Conservation (phyloP, 371 early-diverging fungal genomes). For the Nematocida sp. region DNA sequence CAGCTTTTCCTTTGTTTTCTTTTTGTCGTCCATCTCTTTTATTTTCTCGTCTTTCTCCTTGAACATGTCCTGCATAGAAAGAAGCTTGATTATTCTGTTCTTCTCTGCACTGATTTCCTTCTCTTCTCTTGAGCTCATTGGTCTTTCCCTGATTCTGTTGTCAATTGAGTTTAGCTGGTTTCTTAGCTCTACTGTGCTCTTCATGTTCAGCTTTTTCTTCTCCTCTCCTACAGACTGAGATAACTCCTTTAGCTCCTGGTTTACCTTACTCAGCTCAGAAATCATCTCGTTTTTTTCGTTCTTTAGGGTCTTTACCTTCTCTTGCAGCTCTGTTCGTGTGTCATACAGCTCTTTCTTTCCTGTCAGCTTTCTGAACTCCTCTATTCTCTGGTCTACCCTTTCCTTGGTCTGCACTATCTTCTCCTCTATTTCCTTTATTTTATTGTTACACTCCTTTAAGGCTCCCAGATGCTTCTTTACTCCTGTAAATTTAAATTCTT, state of each 20-base stretch:
- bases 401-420: constrained; percentile 4
- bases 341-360: constrained; percentile 51
- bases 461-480: constrained; percentile 25
- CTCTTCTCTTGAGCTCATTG: constrained; percentile 39
- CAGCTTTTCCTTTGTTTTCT: constrained; percentile 27
- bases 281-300: constrained; percentile 10
- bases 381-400: constrained; percentile 32
- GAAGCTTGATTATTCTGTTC: constrained; percentile 34
- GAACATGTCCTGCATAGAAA: constrained; percentile 50
- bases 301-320: not conserved
- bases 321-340: not conserved
- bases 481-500: constrained; percentile 25
- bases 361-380: constrained; percentile 47
- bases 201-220: constrained; percentile 49
- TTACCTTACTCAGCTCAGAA: constrained; percentile 5
- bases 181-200: constrained; percentile 38
- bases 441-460: constrained; percentile 13
- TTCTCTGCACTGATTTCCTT: constrained; percentile 37
- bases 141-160: constrained; percentile 44
- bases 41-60: constrained; percentile 52
- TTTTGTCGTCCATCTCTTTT: constrained; percentile 43
- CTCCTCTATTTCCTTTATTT: constrained; percentile 28
- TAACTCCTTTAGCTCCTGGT: constrained; percentile 8
- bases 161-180: constrained; percentile 23
- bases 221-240: constrained; percentile 47